phyloP scores from a whole-genome alignment of 139 green algal species.

The Volvox africanus region DNA sequence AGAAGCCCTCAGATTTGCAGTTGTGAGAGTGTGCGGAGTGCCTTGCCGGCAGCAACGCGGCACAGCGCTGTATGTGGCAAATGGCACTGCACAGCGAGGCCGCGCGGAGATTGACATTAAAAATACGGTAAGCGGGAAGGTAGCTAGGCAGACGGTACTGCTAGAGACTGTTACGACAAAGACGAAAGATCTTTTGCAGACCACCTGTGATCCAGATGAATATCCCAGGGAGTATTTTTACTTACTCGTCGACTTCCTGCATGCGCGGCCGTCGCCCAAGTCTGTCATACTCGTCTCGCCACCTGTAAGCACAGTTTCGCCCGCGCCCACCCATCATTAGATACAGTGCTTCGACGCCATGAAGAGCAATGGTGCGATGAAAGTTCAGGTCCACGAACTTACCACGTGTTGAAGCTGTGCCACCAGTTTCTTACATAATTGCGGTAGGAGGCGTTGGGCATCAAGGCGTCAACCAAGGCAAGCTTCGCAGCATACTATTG shows the following conservation, averaged over 20 bases:
- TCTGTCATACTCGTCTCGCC: constrained; percentile 28
- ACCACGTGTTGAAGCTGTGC: constrained; percentile 34
- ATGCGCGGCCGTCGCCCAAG: constrained; percentile 1
- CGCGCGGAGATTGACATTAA: too few species aligned
- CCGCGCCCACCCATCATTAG: background rate
- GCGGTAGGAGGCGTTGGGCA: background rate
- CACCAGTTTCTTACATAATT: constrained; percentile 18
- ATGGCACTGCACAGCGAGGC: too few species aligned
- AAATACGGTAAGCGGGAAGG: too few species aligned
- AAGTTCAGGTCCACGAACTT: background rate
- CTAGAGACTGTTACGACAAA: too few species aligned
- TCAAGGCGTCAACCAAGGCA: background rate
- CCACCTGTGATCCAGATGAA: too few species aligned
- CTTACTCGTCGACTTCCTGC: constrained; percentile 40
- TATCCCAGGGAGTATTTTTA: background rate
- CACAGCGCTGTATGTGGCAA: too few species aligned
- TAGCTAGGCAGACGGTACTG: too few species aligned
- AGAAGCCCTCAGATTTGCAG: too few species aligned
- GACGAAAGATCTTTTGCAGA: too few species aligned
- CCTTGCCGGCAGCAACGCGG: too few species aligned
- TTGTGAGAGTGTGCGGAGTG: too few species aligned
- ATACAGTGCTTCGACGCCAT: too few species aligned
- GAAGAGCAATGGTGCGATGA: background rate
- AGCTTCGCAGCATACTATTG: background rate
- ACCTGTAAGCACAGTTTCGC: constrained; percentile 1